Conservation (phyloP, 2,329 filamentous ascomycete species). For the Botryotinia calthae region DNA sequence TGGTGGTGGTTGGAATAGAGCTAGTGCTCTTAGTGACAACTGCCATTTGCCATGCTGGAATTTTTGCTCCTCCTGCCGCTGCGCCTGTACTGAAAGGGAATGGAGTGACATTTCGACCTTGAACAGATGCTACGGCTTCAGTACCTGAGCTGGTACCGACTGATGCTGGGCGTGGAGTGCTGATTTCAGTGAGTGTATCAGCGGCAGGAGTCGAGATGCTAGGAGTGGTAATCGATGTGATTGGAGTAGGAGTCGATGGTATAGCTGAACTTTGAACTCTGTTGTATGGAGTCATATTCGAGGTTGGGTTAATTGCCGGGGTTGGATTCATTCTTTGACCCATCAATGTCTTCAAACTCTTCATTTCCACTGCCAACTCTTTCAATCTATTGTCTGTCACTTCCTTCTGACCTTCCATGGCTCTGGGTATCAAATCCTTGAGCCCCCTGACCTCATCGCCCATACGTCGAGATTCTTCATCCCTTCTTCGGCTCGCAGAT, state of each 20-base stretch:
- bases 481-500: constrained; percentile 73
- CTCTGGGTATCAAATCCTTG: constrained; percentile 82
- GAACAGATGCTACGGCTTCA: constrained; percentile 38
- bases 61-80: constrained; percentile 59
- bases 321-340: constrained; percentile 55
- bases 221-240: constrained; percentile 18
- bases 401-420: constrained; percentile 83
- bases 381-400: constrained; percentile 75
- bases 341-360: constrained; percentile 88
- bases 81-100: constrained; percentile 52
- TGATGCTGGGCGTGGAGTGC: constrained; percentile 35
- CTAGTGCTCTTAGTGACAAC: constrained; percentile 53
- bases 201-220: constrained; percentile 24
- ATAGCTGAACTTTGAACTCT: constrained; percentile 27
- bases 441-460: constrained; percentile 82
- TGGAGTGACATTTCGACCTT: constrained; percentile 45
- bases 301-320: constrained; percentile 37
- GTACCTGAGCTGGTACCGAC: constrained; percentile 38
- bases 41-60: constrained; percentile 78
- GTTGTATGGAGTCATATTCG: constrained; percentile 33
- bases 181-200: constrained; percentile 26
- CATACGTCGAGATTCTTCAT: constrained; percentile 83
- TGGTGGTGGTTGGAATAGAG: constrained; percentile 27
- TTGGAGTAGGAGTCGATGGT: constrained; percentile 16
- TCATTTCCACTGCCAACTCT: constrained; percentile 83